Base-by-base conservation (phyloP, 2,329 filamentous ascomycete genomes). In the Ascochyta fabae region DNA sequence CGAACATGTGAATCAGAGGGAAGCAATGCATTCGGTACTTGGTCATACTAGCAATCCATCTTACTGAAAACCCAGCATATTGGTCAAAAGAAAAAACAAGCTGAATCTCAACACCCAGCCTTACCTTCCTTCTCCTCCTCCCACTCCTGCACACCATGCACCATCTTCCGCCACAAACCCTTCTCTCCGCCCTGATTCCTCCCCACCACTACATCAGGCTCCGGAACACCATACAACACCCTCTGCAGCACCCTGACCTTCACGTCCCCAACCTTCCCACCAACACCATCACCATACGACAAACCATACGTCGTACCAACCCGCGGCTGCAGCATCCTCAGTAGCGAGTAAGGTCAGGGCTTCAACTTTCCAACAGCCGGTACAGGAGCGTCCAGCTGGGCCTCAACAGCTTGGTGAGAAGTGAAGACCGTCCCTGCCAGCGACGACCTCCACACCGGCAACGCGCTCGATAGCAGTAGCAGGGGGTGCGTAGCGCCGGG, bases 261-360 rank as follows among this genome's bases (percentile, higher is more conserved):
- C 29, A 31, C 12, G 29, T 31, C 29, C 10, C 34, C 36, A 22
- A 39, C n/a, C 40, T 47, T 6, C 13, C 19, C 19, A 39, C 19
- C 29, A 29, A 5, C 36, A 4, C 41, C n/a, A 35, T 31, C 27
- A 0, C 51, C 46, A 19, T 33, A 35, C 55, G 52, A 38, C 39
- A 40, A 12, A 24, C 38, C 53, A 35, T 58, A 66, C 27, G 61
- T 66, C 7, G 64, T 66, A 1, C 58, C 58, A 16, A 31, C 26
- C 9, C 49, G 34, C 4, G 61, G 64, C 31, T 31, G 48, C 24
- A 67, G 48, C 10, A 40, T 36, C 2, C 7, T 26, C 1, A 61
- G 62, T 3, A 64, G 58, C 22, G 52, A 36, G 15, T 41, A 38
- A 1, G 50, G 38, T 43, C 50, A 53, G 0, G 50, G 31, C 27